Evolutionary conservation across 1,139 yeast species (phyloP).

Genomic region (Sugiyamaella grinbergsii): DNA sequence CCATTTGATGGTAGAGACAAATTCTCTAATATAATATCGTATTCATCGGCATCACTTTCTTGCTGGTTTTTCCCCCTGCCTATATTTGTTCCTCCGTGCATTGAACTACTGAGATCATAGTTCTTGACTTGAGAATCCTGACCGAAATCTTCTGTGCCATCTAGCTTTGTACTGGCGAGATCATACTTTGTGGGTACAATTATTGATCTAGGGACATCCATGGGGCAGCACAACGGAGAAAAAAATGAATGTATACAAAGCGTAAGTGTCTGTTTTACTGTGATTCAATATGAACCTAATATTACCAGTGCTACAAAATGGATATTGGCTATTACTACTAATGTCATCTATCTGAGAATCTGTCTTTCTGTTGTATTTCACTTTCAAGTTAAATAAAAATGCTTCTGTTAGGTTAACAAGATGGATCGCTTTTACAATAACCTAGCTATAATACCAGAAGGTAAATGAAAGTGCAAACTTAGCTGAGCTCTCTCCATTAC

Average conservation of each 20-base stretch:
- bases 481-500: not conserved
- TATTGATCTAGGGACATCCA: conserved; percentile 18
- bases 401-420: not conserved
- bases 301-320: not conserved
- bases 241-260: not conserved
- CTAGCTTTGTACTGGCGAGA: conserved; percentile 9
- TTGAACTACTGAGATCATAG: conserved; percentile 12
- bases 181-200: conserved; percentile 14
- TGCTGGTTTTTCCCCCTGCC: not conserved
- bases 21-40: conserved; percentile 5
- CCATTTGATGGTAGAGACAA: conserved; percentile 10
- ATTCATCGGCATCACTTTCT: not conserved
- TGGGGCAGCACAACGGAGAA: not conserved
- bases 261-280: not conserved
- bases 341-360: not conserved
- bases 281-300: not conserved
- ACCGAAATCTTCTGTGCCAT: not conserved
- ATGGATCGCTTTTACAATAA: not conserved
- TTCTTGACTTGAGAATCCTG: conserved; percentile 7
- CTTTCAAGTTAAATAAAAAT: no score
- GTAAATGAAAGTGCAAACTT: not conserved
- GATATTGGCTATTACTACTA: not conserved
- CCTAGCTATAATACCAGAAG: not conserved
- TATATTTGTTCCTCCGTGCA: not conserved
- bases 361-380: not conserved